Percentiles rank a stretch among this genome's conserved stretches.
Evolutionary conservation across 495 filamentous ascomycete genomes (phyloP).

Genomic region (Penicillium daleae): DNA sequence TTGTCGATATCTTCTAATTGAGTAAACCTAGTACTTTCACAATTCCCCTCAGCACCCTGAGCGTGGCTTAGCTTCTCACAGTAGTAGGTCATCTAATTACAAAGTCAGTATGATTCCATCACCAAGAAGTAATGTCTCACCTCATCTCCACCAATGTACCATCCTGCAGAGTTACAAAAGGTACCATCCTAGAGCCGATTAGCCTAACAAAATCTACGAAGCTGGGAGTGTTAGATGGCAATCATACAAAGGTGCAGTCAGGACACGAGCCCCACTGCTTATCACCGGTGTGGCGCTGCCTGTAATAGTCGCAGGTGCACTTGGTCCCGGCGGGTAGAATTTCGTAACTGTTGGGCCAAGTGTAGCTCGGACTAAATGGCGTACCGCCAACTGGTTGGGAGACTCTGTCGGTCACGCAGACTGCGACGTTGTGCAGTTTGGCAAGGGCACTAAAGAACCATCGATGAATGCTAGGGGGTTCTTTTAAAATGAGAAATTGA

Average conservation of each 20-base stretch:
- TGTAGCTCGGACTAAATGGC: background rate
- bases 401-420: background rate
- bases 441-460: background rate
- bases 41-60: background rate
- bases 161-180: background rate
- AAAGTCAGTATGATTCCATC: background rate
- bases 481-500: background rate
- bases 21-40: no score
- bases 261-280: background rate
- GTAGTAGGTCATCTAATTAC: background rate
- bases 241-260: background rate
- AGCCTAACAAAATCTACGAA: background rate
- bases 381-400: background rate
- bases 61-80: background rate
- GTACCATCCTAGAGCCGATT: background rate
- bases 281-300: background rate
- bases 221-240: background rate
- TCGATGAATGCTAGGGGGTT: background rate
- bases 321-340: background rate
- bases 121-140: background rate
- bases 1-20: no score
- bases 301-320: background rate
- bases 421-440: background rate
- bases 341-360: background rate
- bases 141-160: conserved; percentile 1